A percentile compares a stretch with the other conserved stretches of the same genome.
Conservation (phyloP, 768 basidiomycete genomes). For the Lactifluus pinguis region DNA sequence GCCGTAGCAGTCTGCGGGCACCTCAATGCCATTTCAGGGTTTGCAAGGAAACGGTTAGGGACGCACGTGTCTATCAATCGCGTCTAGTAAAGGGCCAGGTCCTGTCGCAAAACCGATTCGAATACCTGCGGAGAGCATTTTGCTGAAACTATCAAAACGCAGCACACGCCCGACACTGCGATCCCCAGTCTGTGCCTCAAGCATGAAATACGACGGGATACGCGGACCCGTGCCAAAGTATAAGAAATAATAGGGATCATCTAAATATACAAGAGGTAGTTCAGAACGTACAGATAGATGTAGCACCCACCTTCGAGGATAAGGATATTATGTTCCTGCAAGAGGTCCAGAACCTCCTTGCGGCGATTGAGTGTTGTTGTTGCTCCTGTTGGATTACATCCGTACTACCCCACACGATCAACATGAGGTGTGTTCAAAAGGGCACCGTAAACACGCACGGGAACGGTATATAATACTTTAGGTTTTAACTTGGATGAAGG, state of each 20-base stretch:
- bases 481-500: slow-evolving; percentile 62
- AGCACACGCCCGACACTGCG: slow-evolving; percentile 59
- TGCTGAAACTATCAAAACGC: slow-evolving; percentile 85
- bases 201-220: slow-evolving; percentile 71
- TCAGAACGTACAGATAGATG: background rate
- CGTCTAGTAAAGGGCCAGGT: slow-evolving; percentile 54
- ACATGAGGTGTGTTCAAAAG: background rate
- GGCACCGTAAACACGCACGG: slow-evolving; percentile 30
- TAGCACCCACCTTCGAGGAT: slow-evolving; percentile 69
- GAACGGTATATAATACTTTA: slow-evolving; percentile 74
- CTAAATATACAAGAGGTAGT: slow-evolving; percentile 28
- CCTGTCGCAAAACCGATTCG: slow-evolving; percentile 78
- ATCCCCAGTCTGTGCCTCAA: slow-evolving; percentile 59
- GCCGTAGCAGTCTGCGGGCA: slow-evolving; percentile 49
- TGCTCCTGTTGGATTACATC: slow-evolving; percentile 81
- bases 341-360: slow-evolving; percentile 61
- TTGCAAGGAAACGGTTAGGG: background rate
- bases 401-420: slow-evolving; percentile 40
- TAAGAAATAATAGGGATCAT: slow-evolving; percentile 73
- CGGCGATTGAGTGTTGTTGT: slow-evolving; percentile 65
- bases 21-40: background rate
- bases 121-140: slow-evolving; percentile 69
- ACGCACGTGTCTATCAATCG: slow-evolving; percentile 64
- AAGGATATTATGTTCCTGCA: slow-evolving; percentile 64
- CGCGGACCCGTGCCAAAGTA: slow-evolving; percentile 61